These are phyloP conservation scores for Viola odorata DNA, from an alignment of 345 rosid genomes.

Conservation along the genomic window DNA sequence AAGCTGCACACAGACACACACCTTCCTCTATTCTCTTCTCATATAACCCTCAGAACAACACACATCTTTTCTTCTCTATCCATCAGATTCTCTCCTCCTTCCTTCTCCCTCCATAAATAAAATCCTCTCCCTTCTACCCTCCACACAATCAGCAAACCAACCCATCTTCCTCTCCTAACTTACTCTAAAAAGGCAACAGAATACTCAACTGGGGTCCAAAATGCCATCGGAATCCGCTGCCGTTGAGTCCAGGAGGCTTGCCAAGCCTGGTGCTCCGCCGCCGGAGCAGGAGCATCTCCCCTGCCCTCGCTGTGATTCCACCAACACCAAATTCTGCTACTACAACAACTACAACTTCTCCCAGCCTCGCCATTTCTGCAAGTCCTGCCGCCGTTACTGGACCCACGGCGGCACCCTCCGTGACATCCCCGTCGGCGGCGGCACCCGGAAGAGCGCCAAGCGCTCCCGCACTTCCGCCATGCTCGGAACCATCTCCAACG, in stretches of 20 bases:
- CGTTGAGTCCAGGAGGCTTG: slow-evolving; percentile 28
- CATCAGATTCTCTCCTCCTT: too few relatives aligned
- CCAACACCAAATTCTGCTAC: slow-evolving; percentile 89
- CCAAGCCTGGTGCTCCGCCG: slow-evolving; percentile 34
- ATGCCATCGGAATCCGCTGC: slow-evolving; percentile 50
- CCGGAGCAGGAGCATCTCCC: slow-evolving; percentile 85
- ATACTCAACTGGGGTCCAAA: slow-evolving; percentile 4
- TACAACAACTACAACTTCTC: slow-evolving; percentile 95
- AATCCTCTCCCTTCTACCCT: too few relatives aligned
- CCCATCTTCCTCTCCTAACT: too few relatives aligned
- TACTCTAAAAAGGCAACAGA: not conserved
- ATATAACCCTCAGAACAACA: too few relatives aligned
- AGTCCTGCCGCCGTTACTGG: slow-evolving; percentile 96
- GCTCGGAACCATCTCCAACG: slow-evolving; percentile 6
- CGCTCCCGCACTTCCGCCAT: slow-evolving; percentile 52
- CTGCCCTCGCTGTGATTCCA: slow-evolving; percentile 91
- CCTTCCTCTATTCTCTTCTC: too few relatives aligned
- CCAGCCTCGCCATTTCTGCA: slow-evolving; percentile 99
- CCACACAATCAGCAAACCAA: too few relatives aligned
- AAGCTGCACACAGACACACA: slow-evolving; percentile 20
- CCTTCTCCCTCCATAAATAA: too few relatives aligned
- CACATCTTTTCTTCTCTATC: too few relatives aligned
- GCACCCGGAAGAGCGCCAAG: slow-evolving; percentile 75
- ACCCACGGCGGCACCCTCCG: slow-evolving; percentile 95
- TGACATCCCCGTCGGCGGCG: slow-evolving; percentile 93